Base-by-base conservation (phyloP, 2,329 filamentous ascomycete species). In the Colletotrichum kahawae region DNA sequence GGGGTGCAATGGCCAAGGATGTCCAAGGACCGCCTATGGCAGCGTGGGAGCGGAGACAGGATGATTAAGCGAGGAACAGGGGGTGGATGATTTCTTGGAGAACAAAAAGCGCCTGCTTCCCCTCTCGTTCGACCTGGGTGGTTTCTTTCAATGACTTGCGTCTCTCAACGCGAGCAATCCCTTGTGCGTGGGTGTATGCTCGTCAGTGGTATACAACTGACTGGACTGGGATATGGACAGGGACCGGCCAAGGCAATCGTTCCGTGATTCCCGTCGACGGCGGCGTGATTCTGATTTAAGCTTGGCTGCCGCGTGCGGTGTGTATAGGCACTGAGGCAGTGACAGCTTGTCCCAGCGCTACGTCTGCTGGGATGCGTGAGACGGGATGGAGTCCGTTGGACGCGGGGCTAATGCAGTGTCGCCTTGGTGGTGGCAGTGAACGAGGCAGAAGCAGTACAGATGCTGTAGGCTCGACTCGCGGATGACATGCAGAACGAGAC, bases 61-160 rank as follows among this genome's bases (percentile, higher is more conserved):
- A 67, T 75, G 69, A 75, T 72, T 75, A 75, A 75, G 72, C 72
- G 72, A 75, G 48, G 21, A 62, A 27, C 62, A 67, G 69, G 72
- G 72, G 57, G 10, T 56, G 36, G 21, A 21, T 51, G 43, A 51
- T 60, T 63, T 67, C 59, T 72, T 29, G 18, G 36, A 48, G 54
- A 67, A 64, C 69, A 67, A 75, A 72, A 72, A 29, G 68, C 70
- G 24, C 21, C 63, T 9, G 38, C 34, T 33, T 66, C 48, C 69
- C 43, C 56, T 48, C 68, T 72, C 12, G 29, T 29, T 31, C 38
- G 48, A 5, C 14, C 16, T 12, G 13, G 18, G 12, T 16, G 2
- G 2, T 34, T 18, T 21, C n/a, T 24, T 43, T 51, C 27, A 29
- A 21, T 51, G 66, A 69, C 34, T 60, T 60, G 56, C 56, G 54